Evolutionary conservation across 768 basidiomycete genomes (phyloP), one percentile per base, ranked within the genome.

Genomic region (Sporobolomyces pararoseus): DNA sequence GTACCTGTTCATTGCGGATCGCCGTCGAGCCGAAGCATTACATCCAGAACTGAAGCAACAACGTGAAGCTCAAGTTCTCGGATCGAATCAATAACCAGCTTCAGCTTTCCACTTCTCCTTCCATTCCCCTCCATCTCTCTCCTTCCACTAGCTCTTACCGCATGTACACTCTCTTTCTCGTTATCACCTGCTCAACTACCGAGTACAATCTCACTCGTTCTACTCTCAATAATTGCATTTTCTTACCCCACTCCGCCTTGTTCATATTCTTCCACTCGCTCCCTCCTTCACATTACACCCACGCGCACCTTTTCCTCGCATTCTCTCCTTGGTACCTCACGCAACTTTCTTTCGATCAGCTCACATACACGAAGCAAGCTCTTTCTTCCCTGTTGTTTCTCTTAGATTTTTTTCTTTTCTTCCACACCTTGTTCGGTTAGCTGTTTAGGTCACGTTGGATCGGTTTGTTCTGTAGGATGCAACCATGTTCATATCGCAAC

Each of bases 1-100:
- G 32, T 70, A 65, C 44, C 69, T 74, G 31, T 50, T 37, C 47
- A 31, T 72, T 50, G 75, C 75, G 46, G 66, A 74, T 50, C 64
- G 65, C 23, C 66, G 70, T 1, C 69, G 75, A n/a, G 14, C 60
- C 21, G 68, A 71, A 23, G 35, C 49, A 14, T 32, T 64, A 5
- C 55, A 63, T 49, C 61, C 70, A 7, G 65, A 25, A 9, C 35
- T 65, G 16, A 65, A 65, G 23, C 52, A 29, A 2, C 59, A 65
- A 37, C 59, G 59, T 0, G 52, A 61, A 32, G 69, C 70, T 3
- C 31, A 61, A 61, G 59, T 61, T 2, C 46, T 61, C 7, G 46
- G 44, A 5, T 23, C 59, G 17, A 44, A 27, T 60, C 32, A n/a
- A n/a, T n/a, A n/a, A n/a, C n/a, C n/a, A n/a, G n/a, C 27, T 25